A percentile compares a stretch with the other conserved stretches of the same genome.
Conservation (phyloP, 768 basidiomycete genomes). For the Podaxis sp. region DNA sequence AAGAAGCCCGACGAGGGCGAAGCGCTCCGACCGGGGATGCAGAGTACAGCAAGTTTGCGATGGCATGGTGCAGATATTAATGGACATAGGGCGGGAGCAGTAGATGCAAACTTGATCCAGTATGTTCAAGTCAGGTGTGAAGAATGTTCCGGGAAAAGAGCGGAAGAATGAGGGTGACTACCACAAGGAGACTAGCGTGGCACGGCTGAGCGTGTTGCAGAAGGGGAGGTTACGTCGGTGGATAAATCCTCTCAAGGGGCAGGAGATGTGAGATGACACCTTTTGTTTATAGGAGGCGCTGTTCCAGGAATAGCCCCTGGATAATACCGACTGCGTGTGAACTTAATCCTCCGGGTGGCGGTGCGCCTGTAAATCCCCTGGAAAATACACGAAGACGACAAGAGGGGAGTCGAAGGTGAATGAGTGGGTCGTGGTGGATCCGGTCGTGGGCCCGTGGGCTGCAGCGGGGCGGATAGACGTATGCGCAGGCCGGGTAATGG, state of each 20-base stretch:
- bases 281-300: conserved; percentile 3
- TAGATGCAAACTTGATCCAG: neutral
- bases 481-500: neutral
- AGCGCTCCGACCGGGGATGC: conserved; percentile 10
- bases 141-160: neutral
- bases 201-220: neutral
- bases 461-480: neutral
- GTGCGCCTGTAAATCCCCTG: neutral
- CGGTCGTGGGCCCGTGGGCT: neutral
- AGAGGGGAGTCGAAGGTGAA: neutral
- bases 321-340: neutral
- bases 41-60: neutral
- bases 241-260: conserved; percentile 10
- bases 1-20: neutral
- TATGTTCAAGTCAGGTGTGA: neutral
- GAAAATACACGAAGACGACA: neutral
- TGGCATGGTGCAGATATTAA: neutral
- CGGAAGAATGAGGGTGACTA: neutral
- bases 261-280: conserved; percentile 2
- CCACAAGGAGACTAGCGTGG: neutral
- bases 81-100: neutral
- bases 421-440: neutral
- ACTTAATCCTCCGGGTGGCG: conserved; percentile 3
- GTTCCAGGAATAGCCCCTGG: conserved; percentile 11
- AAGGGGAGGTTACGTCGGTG: neutral